Percentiles rank a stretch among this genome's conserved stretches.
phyloP scores from a whole-genome alignment of 495 filamentous ascomycete genomes.

The Lasiosphaeria miniovina region DNA sequence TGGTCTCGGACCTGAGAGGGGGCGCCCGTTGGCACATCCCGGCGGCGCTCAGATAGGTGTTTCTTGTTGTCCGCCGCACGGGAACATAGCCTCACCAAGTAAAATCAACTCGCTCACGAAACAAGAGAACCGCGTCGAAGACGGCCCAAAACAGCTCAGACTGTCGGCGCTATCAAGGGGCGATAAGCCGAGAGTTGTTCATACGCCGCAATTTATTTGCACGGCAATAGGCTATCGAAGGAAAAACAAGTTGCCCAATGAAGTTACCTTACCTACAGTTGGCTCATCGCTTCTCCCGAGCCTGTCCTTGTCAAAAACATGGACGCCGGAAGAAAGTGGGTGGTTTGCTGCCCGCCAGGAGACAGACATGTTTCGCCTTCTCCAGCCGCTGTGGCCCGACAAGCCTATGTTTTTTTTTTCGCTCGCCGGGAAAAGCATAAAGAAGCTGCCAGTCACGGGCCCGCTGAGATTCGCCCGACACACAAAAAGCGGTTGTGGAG shows the following conservation, averaged over 20 bases:
- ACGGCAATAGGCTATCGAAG: neutral
- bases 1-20: neutral
- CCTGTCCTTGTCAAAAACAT: neutral
- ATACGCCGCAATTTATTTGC: neutral
- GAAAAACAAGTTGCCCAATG: neutral
- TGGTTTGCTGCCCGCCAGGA: conserved; percentile 5
- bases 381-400: conserved; percentile 23
- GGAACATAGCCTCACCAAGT: too few species aligned
- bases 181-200: neutral
- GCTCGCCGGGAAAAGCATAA: conserved; percentile 13
- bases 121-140: too few species aligned
- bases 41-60: too few species aligned
- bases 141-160: too few species aligned
- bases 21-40: neutral
- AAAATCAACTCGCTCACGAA: too few species aligned
- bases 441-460: conserved; percentile 38
- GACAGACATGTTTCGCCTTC: conserved; percentile 22
- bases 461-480: conserved; percentile 33
- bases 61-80: too few species aligned
- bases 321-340: neutral
- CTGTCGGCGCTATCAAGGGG: neutral
- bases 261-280: neutral
- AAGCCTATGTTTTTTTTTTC: neutral
- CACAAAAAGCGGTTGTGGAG: conserved; percentile 9
- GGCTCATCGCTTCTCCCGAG: neutral